These are phyloP conservation scores for Myriosclerotinia duriaeana DNA, from an alignment of 2,329 filamentous ascomycete species.

Conservation along the genomic window DNA sequence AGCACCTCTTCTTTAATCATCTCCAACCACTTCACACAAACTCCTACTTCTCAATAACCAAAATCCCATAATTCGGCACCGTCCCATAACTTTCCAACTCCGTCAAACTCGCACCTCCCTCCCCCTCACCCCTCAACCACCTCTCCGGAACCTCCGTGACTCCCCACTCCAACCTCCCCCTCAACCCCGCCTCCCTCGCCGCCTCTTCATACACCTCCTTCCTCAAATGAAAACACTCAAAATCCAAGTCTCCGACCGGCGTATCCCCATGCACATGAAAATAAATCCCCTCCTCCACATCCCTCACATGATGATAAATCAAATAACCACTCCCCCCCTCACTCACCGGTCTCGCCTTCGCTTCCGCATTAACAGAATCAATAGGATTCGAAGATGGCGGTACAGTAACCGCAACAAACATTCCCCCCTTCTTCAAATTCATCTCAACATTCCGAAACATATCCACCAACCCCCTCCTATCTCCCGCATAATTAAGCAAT, in stretches of 20 bases:
- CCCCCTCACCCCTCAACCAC: slow-evolving; percentile 30
- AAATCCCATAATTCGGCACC: slow-evolving; percentile 34
- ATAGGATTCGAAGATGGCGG: slow-evolving; percentile 34
- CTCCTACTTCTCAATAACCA: slow-evolving; percentile 32
- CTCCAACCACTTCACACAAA: neutral
- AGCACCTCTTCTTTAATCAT: neutral
- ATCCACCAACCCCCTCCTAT: slow-evolving; percentile 35
- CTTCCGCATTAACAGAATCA: slow-evolving; percentile 30
- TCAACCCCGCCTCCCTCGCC: slow-evolving; percentile 38
- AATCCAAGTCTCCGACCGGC: slow-evolving; percentile 32
- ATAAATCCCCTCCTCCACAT: slow-evolving; percentile 34
- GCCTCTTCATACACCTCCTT: slow-evolving; percentile 38
- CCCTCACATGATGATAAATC: slow-evolving; percentile 25
- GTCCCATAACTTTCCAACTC: slow-evolving; percentile 36
- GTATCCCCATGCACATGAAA: slow-evolving; percentile 29
- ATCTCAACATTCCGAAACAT: slow-evolving; percentile 43
- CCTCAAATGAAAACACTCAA: slow-evolving; percentile 38
- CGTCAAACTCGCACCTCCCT: slow-evolving; percentile 32
- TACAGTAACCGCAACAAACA: slow-evolving; percentile 40
- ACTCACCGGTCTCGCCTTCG: slow-evolving; percentile 25
- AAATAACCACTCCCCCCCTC: slow-evolving; percentile 30
- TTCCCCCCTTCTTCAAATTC: slow-evolving; percentile 42
- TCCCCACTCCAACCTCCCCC: slow-evolving; percentile 35
- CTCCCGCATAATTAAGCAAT: slow-evolving; percentile 44
- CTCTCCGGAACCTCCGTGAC: slow-evolving; percentile 33